phyloP scores from a whole-genome alignment of 768 basidiomycete species.

The Boletus rubroflammeus region DNA sequence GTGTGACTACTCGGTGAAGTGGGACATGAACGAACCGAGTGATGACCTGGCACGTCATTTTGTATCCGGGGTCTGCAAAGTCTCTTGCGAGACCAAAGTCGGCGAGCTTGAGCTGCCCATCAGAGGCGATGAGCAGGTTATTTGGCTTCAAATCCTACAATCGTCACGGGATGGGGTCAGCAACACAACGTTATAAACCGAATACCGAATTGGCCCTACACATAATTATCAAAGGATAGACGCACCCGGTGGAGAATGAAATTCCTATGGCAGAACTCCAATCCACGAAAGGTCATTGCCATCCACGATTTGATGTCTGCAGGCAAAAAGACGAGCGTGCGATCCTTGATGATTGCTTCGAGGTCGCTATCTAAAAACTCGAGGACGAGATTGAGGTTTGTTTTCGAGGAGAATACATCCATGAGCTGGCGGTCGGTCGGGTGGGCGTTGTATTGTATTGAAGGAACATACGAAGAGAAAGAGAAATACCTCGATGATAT shows the following conservation, averaged over 20 bases:
- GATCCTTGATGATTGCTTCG: constrained; percentile 95
- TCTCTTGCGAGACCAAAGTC: constrained; percentile 99
- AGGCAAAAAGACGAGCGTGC: constrained; percentile 85
- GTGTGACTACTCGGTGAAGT: background rate
- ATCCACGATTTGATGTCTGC: constrained; percentile 99
- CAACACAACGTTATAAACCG: background rate
- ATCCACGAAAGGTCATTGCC: constrained; percentile 94
- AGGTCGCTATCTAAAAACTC: constrained; percentile 96
- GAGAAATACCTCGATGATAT: constrained; percentile 79
- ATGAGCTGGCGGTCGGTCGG: constrained; percentile 59
- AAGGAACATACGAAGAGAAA: background rate
- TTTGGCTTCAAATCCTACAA: constrained; percentile 95
- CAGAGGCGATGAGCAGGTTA: constrained; percentile 88
- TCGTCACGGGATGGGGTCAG: constrained; percentile 6
- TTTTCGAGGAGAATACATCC: constrained; percentile 95
- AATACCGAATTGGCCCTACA: constrained; percentile 12
- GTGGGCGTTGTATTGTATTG: background rate
- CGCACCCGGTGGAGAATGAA: constrained; percentile 89
- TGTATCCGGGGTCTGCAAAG: constrained; percentile 89
- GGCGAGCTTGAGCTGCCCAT: constrained; percentile 92
- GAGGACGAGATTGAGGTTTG: constrained; percentile 93
- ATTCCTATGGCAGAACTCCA: constrained; percentile 98
- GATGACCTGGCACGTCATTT: constrained; percentile 99
- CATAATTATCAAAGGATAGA: constrained; percentile 9
- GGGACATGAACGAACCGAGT: constrained; percentile 61